Evolutionary conservation across 177 flowering plant genomes (phyloP), one percentile per base, ranked within the genome.

Genomic region (Vitis hybrid): DNA sequence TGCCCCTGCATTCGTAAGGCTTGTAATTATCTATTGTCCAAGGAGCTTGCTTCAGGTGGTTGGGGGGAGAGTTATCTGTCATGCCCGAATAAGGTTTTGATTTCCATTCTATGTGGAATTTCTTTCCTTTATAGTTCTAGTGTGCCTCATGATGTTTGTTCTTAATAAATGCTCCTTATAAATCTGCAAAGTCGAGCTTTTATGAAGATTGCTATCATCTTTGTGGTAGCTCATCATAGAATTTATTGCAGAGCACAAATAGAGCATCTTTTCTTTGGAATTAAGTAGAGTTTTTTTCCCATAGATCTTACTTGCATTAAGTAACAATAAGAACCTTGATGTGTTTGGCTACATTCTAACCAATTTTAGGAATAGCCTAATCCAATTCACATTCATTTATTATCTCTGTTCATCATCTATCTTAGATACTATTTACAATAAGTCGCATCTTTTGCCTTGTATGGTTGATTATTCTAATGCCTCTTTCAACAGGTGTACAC

Each of bases 41-140:
- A 84, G 71, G 85, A 89, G 76, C 84, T 89, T 60, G 65, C 84
- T 74, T 86, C 86, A 51, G 94, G 94, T 67, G 94, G 94, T 32
- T 34, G 40, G 94, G 94, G 94, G 48, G 94, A 89, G 86, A 88
- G 90, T 78, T 88, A 89, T 69, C 87, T 86, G 64, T 88, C 94
- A 49, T 82, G 86, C 76, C 87, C 82, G 65, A 73, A 86, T 77
- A 86, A 88, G 91, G 94, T 89, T 56, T 15, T 17, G 32, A 58
- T 73, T 62, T 56, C 19, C n/a, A 3, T 64, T 19, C 50, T 21
- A n/a, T 62, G 14, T 34, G 40, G 40, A 34, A 5, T 18, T 9
- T 55, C 54, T 3, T 21, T 66, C 59, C 5, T 57, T 56, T n/a
- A 10, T 48, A 40, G 52, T 10, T 11, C 12, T 7, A 4, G 15